Base-by-base conservation (phyloP, 441 rosid genomes). In the Adansonia madagascariensis region DNA sequence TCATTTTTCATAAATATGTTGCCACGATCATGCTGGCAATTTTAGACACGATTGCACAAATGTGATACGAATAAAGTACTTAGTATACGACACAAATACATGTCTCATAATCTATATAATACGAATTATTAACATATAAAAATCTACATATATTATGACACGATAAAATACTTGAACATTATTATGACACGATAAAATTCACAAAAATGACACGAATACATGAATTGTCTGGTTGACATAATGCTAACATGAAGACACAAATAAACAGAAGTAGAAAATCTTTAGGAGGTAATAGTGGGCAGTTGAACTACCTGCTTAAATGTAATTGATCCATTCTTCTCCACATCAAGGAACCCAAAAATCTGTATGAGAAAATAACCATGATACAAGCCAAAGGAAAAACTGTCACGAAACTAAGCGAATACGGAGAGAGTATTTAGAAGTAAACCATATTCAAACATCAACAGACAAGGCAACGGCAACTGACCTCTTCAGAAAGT, bases 321-420 rank as follows among this genome's bases (percentile, higher is more conserved):
- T 78, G 94, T 88, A 86, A 92, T 88, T 71, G 90, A 85, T 72
- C 94, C 97, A 1, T 49, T 75, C 82, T 89, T 91, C 79, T 93
- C 98, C 62, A 89, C 87, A 78, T 93, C 99, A 62, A 95, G 52
- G 87, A 95, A 92, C 68, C 85, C 87, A 76, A 95, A 95, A 73
- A 95, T 87, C 98, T 95, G 88, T 76, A 87, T 27, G 75, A 64
- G 68, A 73, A 18, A 50, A 39, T 14, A 14, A 50, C 10, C 50
- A 71, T 3, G 14, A 80, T 61, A 62, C 47, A 71, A 80, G 43
- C 57, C 41, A 68, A 10, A 18, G 53, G 69, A 68, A 71, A 50
- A 43, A 55, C 22, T 15, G 17, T 27, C 11, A 73, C 6, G 15
- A 24, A 39, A 53, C 47, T 18, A 14, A 31, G 17, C n/a, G 61